Base-by-base conservation (phyloP, 768 basidiomycete species). In the Pisolithus tinctorius region DNA sequence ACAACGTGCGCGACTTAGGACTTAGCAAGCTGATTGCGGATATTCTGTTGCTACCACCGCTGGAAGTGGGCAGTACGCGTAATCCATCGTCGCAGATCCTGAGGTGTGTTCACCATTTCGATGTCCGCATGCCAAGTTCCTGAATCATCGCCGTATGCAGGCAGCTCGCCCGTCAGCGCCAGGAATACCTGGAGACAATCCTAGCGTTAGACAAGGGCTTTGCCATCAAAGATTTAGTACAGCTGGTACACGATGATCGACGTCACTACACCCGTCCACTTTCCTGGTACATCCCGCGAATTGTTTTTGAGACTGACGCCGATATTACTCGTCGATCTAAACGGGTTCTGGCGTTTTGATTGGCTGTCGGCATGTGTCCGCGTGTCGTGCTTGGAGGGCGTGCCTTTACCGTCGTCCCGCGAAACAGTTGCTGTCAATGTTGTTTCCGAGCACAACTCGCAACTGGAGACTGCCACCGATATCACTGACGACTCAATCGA, bases 191-290 rank as follows among this genome's bases (percentile, higher is more conserved):
- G 30, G 10, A n/a, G 6, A 34, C 17, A 13, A 46, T 46, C n/a
- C 30, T 9, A 14, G 17, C 36, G 25, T 47, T 51, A 29, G 49
- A 54, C 36, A 26, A 51, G 11, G 40, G 45, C 23, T 31, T 6
- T 14, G 27, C 27, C 23, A 36, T 34, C 25, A 40, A 20, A 17
- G 55, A 54, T 27, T 50, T 70, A 6, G 52, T 59, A 2, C 53
- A 54, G 4, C 53, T 51, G 1, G 43, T 67, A 4, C 58, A 59
- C 17, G 26, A 47, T 14, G 25, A 36, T n/a, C 11, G 43, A 11
- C 10, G 25, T 29, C 10, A 44, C 14, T 4, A 16, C 14, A 14
- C 25, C 26, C 14, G 26, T 4, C 43, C 25, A 23, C 6, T 43
- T 26, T 9, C 42, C 20, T 20, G 20, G 6, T 14, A 26, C 2